Evolutionary conservation across 1,139 yeast species (phyloP), one percentile per base, ranked within the genome.

Genomic region (Kodamaea plutei): DNA sequence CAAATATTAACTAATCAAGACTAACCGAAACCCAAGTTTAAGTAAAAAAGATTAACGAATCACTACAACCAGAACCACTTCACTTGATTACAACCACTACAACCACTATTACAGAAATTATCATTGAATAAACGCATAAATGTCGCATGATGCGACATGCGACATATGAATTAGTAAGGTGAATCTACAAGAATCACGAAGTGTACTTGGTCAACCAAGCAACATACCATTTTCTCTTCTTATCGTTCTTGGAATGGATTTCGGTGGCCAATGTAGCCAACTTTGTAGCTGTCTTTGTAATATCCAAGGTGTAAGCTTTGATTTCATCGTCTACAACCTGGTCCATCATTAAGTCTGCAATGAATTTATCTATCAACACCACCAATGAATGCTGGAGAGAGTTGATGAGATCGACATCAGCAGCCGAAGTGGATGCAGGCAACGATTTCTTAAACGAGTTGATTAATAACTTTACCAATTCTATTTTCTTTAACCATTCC

Each of bases 391-490:
- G 49, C 36, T 69, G 66, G 7, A 50, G 38, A 1, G 40, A 34
- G 43, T 62, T 52, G 11, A 73, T 54, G 11, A 39, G 34, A 42
- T 74, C 76, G 9, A 69, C 53, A 7, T 48, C 45, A 8, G 41
- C 36, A 0, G 68, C 69, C 4, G 57, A 44, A 1, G 64, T 56
- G 0, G 58, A 52, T 8, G 47, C 50, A 8, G 76, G 83, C 34
- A 69, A 61, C 1, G 84, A 73, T 45, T 74, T 79, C 28, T 65
- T 61, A 34, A 78, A 62, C 4, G 85, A 76, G 1, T 69, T 55
- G 11, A 79, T 52, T 14, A 81, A 53, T 5, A 79, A 51, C 45
- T 72, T 79, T 13, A 79, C 56, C 43, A 79, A 50, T 40, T 73
- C 76, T 36, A 79, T 56, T 40, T 76, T 79, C 18, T 53, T 59